Conservation (phyloP, 2,329 filamentous ascomycete genomes). For the Colletotrichum karsti region DNA sequence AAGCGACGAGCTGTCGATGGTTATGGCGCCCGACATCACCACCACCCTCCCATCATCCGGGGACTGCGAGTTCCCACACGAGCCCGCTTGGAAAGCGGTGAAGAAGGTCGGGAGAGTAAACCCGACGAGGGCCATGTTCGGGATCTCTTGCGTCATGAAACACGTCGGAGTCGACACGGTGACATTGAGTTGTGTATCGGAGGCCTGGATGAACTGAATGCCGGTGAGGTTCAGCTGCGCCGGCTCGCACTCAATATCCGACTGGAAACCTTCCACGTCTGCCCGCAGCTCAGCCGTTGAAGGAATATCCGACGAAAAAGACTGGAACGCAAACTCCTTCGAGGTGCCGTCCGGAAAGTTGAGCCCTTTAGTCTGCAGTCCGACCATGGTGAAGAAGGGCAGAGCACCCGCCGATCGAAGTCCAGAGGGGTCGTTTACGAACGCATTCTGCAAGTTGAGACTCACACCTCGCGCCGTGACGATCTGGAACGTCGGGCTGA, state of each 20-base stretch:
- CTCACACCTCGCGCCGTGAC: constrained; percentile 33
- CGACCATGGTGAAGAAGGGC: constrained; percentile 43
- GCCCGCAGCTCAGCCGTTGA: constrained; percentile 36
- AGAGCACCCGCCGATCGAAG: constrained; percentile 36
- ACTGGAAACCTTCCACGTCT: constrained; percentile 44
- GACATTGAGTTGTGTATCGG: constrained; percentile 37
- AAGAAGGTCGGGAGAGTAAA: constrained; percentile 30
- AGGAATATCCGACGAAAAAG: constrained; percentile 37
- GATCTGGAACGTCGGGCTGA: constrained; percentile 40
- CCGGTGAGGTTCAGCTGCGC: constrained; percentile 37
- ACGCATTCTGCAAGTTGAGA: constrained; percentile 37
- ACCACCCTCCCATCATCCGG: constrained; percentile 34
- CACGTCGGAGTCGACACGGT: constrained; percentile 34
- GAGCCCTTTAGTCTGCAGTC: constrained; percentile 36
- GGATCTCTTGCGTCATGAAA: constrained; percentile 31
- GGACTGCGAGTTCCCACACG: constrained; percentile 30
- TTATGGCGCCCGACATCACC: constrained; percentile 32
- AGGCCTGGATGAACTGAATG: constrained; percentile 30
- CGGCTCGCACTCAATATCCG: constrained; percentile 40
- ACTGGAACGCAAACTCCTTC: constrained; percentile 43
- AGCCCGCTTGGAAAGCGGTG: constrained; percentile 32
- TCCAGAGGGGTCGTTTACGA: constrained; percentile 36
- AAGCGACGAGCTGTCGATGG: constrained; percentile 24
- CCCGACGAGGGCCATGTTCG: constrained; percentile 22
- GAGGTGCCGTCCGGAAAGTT: constrained; percentile 42